Evolutionary conservation across 2,329 filamentous ascomycete species (phyloP), one percentile per base, ranked within the genome.

Genomic region (Botrytis byssoidea): DNA sequence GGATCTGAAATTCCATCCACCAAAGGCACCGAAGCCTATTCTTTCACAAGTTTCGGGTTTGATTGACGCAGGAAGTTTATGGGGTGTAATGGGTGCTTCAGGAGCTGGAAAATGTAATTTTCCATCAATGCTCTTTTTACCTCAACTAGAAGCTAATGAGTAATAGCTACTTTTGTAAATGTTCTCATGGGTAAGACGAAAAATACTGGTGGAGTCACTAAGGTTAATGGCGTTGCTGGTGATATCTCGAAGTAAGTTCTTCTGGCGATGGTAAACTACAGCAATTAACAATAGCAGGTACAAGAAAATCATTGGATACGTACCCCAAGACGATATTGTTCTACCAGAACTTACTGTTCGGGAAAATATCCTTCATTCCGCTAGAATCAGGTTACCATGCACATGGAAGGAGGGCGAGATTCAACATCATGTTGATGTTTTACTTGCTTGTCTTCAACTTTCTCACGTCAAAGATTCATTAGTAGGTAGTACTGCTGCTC

Each of bases 311-410:
- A 88, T 90, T 40, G 88, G 88, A 35, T 90, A 89, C 74, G 88
- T 90, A 4, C 88, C 88, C 1, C 88, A 90, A 77, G 87, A 90
- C 75, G 89, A 90, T 78, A 85, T 90, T 40, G 84, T 90, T 4
- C 82, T 89, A 16, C 86, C 88, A 0, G 87, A 90, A 77, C 80
- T 90, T 64, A 90, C 88, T 0, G 88, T 90, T 8, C 85, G 85
- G 69, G 89, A 91, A 79, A 90, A 90, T 74, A 89, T 91, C 60
- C 81, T 89, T 7, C 88, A 90, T 75, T 89, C 87, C 0, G 88
- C 88, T 25, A 83, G 85, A 22, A 83, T 89, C 48, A 84, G 87
- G 25, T 81, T 90, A 22, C 87, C 88, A 0, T 81, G 84, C 3
- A 85, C 82, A 7, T 89, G 87, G 87, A 82, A 80, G 5, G 83